These are phyloP conservation scores for Cladosporium sp. DNA, from an alignment of 2,329 filamentous ascomycete genomes.

Conservation along the genomic window DNA sequence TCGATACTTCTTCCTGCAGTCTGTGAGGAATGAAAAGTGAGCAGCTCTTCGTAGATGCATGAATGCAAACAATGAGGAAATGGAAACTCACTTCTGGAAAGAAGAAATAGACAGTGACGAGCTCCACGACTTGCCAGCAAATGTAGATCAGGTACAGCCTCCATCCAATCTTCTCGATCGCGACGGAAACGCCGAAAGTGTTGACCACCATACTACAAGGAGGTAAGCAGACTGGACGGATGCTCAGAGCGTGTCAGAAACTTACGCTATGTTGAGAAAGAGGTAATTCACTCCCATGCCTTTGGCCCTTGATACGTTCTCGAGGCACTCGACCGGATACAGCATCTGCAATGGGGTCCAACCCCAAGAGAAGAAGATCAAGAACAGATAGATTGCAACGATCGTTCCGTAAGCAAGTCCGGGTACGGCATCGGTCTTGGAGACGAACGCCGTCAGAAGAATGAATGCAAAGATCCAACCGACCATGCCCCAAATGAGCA, in stretches of 20 bases:
- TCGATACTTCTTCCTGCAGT: not conserved
- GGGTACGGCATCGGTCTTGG: constrained; percentile 19
- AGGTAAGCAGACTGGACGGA: not conserved
- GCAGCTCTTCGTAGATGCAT: not conserved
- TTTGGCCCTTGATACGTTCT: constrained; percentile 31
- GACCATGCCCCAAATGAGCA: not conserved
- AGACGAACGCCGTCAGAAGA: constrained; percentile 9
- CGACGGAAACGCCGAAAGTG: not conserved
- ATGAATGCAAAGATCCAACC: not conserved
- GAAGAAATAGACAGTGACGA: not conserved
- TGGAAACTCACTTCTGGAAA: not conserved
- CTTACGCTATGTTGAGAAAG: not conserved
- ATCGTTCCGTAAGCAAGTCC: constrained; percentile 31
- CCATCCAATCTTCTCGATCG: not conserved
- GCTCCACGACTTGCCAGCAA: not conserved
- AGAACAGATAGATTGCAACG: constrained; percentile 31
- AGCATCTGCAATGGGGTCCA: constrained; percentile 32
- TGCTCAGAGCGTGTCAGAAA: not conserved
- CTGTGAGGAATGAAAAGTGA: not conserved
- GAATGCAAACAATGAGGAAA: too few relatives aligned
- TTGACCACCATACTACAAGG: not conserved
- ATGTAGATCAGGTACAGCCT: not conserved
- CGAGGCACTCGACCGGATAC: constrained; percentile 30
- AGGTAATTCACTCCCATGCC: not conserved
- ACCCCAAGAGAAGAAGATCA: constrained; percentile 28